Base-by-base conservation (phyloP, 805 yeast genomes). In the Wickerhamomyces canadensis region DNA sequence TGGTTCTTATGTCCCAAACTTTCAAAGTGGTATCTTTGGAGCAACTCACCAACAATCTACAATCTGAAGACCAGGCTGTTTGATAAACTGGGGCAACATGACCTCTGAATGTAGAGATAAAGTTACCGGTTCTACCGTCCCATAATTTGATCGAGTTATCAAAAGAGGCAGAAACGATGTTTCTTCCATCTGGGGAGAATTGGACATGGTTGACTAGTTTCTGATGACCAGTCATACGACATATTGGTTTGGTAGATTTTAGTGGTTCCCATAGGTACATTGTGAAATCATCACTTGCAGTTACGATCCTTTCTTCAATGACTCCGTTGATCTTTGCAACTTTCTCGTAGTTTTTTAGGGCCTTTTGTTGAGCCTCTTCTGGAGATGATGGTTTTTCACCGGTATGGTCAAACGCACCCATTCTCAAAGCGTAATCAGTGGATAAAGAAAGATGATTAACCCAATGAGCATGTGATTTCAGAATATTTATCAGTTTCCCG, bases 81-180 rank as follows among this genome's bases (percentile, higher is more conserved):
- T 91, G 97, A 60, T 93, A 93, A 0, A 93, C 98, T 3, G 98
- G 87, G 0, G 97, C 96, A 41, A 93, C 98, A 58, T 93, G 98
- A 2, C 98, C 98, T 47, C 98, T 70, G 53, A 93, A 78, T 0
- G 98, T 87, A 5, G 95, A 77, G 21, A 93, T 62, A 47, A 89
- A 93, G 42, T 83, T 84, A 27, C 98, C 98, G 41, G 84, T 83
- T 47, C 84, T 65, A 12, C 97, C 98, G 57, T 91, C 96, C 98
- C 98, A 93, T 38, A 93, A 65, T 62, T 93, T 93, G 48, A 93
- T 80, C 2, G 96, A 86, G 59, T 93, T 93, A 59, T 93, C 98
- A 56, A 93, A 93, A 1, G 97, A 88, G 4, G 95, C 89, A 5
- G 96, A 84, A 0, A 91, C 95, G 34, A 93, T 74, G 48, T 76